Evolutionary conservation across 176 grass and related monocot species (phyloP).

Genomic region (Phragmites australis): DNA sequence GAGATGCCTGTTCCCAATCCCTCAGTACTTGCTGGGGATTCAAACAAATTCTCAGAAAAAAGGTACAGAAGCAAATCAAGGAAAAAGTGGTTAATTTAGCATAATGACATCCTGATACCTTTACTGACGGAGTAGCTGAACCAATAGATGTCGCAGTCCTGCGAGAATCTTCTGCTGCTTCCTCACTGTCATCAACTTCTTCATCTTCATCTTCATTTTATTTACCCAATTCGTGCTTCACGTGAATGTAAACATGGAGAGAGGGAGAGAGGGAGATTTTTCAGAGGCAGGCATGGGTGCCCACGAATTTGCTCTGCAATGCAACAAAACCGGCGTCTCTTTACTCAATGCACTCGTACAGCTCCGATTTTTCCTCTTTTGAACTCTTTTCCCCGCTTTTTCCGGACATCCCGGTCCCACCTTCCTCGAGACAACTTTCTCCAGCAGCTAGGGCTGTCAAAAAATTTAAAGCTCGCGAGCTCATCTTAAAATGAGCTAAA

Average conservation of each 20-base stretch:
- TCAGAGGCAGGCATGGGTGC: background rate
- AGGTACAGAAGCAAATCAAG: conserved; percentile 8
- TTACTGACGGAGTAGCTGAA: conserved; percentile 91
- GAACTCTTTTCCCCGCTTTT: conserved; percentile 30
- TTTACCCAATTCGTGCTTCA: no score
- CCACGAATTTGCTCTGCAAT: background rate
- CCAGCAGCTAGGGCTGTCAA: no score
- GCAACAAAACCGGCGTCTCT: background rate
- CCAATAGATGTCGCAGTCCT: conserved; percentile 71
- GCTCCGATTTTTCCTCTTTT: background rate
- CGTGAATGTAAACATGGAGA: background rate
- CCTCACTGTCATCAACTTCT: conserved; percentile 73
- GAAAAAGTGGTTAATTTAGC: background rate
- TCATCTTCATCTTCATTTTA: conserved; percentile 70
- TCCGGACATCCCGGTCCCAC: conserved; percentile 21
- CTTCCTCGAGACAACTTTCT: background rate
- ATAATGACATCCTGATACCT: conserved; percentile 48
- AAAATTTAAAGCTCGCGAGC: no score
- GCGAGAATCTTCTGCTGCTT: conserved; percentile 61
- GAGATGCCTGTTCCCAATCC: conserved; percentile 37
- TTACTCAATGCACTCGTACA: background rate
- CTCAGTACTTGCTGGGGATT: background rate
- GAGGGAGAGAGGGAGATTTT: background rate
- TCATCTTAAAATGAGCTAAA: no score
- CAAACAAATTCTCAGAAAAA: background rate